A percentile compares a stretch with the other conserved stretches of the same genome.
phyloP scores from a whole-genome alignment of 2,329 filamentous ascomycete genomes.

The Neospermospora avenae region DNA sequence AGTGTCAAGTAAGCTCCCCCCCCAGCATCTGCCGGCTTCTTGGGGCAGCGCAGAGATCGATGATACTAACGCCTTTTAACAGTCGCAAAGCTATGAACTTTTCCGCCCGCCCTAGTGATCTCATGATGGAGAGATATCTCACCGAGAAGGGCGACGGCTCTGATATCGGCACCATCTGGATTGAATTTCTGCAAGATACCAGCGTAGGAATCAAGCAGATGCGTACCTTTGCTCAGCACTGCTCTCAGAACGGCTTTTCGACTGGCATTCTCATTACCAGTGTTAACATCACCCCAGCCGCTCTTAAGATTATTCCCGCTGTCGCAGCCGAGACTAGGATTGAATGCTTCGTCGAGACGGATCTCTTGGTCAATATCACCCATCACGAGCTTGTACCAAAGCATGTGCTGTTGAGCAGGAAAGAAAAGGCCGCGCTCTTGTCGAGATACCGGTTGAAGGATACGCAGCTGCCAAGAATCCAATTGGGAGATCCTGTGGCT shows the following conservation, averaged over 20 bases:
- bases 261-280: constrained; percentile 88
- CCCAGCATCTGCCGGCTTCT: not conserved
- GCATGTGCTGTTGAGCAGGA: constrained; percentile 83
- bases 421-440: constrained; percentile 84
- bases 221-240: constrained; percentile 81
- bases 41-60: not conserved
- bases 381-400: constrained; percentile 95
- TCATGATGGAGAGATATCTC: constrained; percentile 80
- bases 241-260: constrained; percentile 76
- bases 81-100: constrained; percentile 85
- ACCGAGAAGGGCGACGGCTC: constrained; percentile 64
- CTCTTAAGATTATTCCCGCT: constrained; percentile 79
- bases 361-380: constrained; percentile 96
- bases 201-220: constrained; percentile 89
- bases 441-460: constrained; percentile 94
- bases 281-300: constrained; percentile 78
- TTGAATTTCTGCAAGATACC: constrained; percentile 83
- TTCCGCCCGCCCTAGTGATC: constrained; percentile 77
- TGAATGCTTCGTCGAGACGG: constrained; percentile 94
- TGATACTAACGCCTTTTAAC: constrained; percentile 16
- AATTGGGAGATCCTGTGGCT: constrained; percentile 88
- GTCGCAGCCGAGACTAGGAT: constrained; percentile 75
- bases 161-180: constrained; percentile 83
- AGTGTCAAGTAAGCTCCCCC: constrained; percentile 60
- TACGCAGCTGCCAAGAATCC: constrained; percentile 90